phyloP scores from a whole-genome alignment of 805 yeast species.

The Cyberlindnera japonica region DNA sequence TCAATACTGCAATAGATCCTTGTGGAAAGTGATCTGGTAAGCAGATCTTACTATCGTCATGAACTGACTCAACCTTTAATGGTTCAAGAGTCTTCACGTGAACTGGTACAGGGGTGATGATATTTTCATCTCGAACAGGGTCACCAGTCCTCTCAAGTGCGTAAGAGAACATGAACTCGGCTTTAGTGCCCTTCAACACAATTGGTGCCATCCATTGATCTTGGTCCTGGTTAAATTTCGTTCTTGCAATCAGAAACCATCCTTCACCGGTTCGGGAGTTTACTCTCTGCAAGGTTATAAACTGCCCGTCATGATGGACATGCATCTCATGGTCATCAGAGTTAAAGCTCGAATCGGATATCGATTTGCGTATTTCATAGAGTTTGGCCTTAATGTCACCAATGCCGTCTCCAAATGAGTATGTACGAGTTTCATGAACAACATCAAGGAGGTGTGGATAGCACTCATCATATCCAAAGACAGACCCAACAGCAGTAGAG shows the following conservation, averaged over 20 bases:
- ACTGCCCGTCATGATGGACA: conserved; percentile 91
- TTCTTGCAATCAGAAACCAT: conserved; percentile 82
- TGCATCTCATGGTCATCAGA: conserved; percentile 80
- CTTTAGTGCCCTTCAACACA: conserved; percentile 56
- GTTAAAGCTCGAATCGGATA: conserved; percentile 45
- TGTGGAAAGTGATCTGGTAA: conserved; percentile 71
- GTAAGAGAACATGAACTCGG: conserved; percentile 55
- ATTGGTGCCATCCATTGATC: conserved; percentile 59
- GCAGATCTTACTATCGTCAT: conserved; percentile 47
- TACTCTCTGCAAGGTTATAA: conserved; percentile 82
- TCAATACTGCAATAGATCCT: conserved; percentile 84
- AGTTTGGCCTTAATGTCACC: conserved; percentile 63
- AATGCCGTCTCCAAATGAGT: conserved; percentile 61
- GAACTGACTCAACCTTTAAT: conserved; percentile 44
- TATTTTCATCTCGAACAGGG: conserved; percentile 33
- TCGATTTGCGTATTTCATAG: conserved; percentile 51
- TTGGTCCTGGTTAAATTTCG: conserved; percentile 53
- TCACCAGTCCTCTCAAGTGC: conserved; percentile 53
- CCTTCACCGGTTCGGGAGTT: conserved; percentile 85
- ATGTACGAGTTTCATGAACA: conserved; percentile 69
- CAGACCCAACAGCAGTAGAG: conserved; percentile 90
- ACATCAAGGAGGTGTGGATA: conserved; percentile 79
- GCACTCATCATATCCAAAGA: conserved; percentile 90
- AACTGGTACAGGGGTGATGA: conserved; percentile 65
- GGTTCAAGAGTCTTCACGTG: conserved; percentile 48